A percentile compares a stretch with the other conserved stretches of the same genome.
Evolutionary conservation across 352 stramenopile genomes (phyloP).

Genomic region (Pythium diclinum): DNA sequence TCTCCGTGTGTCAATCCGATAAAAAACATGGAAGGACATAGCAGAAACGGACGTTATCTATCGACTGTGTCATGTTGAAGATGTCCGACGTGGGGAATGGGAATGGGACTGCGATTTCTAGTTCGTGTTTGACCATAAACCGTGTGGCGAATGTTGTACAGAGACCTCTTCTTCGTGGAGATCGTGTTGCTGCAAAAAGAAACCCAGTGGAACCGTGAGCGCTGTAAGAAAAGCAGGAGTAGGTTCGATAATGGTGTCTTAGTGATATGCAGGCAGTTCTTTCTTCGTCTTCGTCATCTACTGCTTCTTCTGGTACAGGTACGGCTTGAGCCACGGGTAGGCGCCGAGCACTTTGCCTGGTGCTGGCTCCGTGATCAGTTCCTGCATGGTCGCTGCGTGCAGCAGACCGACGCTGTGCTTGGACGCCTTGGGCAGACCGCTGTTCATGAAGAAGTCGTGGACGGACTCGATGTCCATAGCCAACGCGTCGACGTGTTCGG

Average conservation of each 20-base stretch:
- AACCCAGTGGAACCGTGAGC: no score
- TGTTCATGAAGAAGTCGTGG: slow-evolving; percentile 61
- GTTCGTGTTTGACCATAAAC: no score
- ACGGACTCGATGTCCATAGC: slow-evolving; percentile 63
- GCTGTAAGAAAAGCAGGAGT: no score
- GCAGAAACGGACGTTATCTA: no score
- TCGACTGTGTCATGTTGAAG: no score
- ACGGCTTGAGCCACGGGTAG: slow-evolving; percentile 31
- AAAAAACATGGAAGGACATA: no score
- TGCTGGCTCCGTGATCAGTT: slow-evolving; percentile 23
- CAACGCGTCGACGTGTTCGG: slow-evolving; percentile 52
- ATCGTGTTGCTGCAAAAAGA: no score
- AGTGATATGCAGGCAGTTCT: neutral
- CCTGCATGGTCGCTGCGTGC: slow-evolving; percentile 24
- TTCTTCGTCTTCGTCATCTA: neutral
- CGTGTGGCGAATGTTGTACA: no score
- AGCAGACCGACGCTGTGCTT: slow-evolving; percentile 34
- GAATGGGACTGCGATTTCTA: no score
- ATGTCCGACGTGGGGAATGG: no score
- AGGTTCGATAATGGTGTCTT: neutral
- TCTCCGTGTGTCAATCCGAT: no score
- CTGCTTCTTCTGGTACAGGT: slow-evolving; percentile 28
- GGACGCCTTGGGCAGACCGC: slow-evolving; percentile 30
- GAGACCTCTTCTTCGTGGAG: no score
- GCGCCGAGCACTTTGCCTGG: slow-evolving; percentile 18